phyloP scores from a whole-genome alignment of 1,284 basidiomycete genomes.

The Clitocybe nebularis region DNA sequence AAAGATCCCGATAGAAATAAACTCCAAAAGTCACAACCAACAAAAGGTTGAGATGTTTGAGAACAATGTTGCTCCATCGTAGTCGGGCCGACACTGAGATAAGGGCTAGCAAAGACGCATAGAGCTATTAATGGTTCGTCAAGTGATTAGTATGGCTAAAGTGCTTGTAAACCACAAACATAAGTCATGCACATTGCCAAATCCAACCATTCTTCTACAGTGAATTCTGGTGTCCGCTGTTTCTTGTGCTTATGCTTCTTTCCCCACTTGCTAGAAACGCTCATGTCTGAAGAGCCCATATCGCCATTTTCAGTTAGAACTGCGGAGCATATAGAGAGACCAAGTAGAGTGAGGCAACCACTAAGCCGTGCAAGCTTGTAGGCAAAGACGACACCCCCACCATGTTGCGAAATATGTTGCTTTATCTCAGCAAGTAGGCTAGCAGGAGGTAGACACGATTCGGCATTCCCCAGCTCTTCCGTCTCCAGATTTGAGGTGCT shows the following conservation, averaged over 20 bases:
- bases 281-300: constrained; percentile 2
- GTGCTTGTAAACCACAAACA: constrained; percentile 20
- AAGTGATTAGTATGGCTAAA: background rate
- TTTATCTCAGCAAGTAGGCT: constrained; percentile 7
- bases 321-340: constrained; percentile 30
- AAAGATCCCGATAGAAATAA: constrained; percentile 63
- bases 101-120: constrained; percentile 29
- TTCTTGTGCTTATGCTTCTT: constrained; percentile 22
- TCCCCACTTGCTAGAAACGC: constrained; percentile 18
- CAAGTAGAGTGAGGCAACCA: constrained; percentile 33
- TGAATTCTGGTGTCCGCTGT: constrained; percentile 13
- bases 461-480: constrained; percentile 4
- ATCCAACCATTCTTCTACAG: constrained; percentile 25
- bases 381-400: constrained; percentile 21
- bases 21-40: constrained; percentile 33
- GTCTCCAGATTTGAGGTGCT: background rate
- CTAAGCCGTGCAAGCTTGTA: constrained; percentile 34
- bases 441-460: background rate
- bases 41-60: constrained; percentile 31
- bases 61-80: constrained; percentile 26
- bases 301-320: constrained; percentile 21
- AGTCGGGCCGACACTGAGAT: constrained; percentile 24
- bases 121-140: constrained; percentile 18
- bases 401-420: constrained; percentile 19
- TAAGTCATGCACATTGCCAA: constrained; percentile 31